Evolutionary conservation across 1,284 basidiomycete genomes (phyloP).

Genomic region (Tilletia caries): DNA sequence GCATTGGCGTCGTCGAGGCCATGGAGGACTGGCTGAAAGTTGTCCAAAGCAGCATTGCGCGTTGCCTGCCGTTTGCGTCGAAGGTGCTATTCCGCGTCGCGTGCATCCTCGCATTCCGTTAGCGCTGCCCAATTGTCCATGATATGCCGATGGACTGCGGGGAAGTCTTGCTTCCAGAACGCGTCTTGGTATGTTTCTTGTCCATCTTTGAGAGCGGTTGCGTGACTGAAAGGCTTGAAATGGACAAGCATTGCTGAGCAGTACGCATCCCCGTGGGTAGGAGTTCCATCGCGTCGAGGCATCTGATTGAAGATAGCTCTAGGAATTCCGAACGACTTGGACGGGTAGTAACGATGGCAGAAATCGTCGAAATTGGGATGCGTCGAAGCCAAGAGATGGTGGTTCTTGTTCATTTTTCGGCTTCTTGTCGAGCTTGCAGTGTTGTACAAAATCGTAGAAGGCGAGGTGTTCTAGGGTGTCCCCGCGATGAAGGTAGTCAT

Average conservation of each 20-base stretch:
- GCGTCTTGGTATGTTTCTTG: background rate
- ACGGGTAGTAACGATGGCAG: too few species aligned
- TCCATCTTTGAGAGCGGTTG: background rate
- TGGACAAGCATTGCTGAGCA: background rate
- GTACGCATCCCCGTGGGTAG: background rate
- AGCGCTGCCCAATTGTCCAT: background rate
- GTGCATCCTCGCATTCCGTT: background rate
- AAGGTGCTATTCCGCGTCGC: background rate
- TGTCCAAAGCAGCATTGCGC: too few species aligned
- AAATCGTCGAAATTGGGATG: background rate
- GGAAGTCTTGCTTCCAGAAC: background rate
- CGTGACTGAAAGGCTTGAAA: background rate
- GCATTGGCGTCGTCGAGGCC: too few species aligned
- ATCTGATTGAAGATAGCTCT: background rate
- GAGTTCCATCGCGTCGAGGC: background rate
- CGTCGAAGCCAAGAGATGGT: background rate
- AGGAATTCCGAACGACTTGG: background rate
- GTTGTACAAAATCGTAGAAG: background rate
- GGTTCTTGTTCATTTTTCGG: background rate
- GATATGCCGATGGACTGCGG: background rate
- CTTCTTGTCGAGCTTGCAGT: background rate
- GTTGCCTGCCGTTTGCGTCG: background rate
- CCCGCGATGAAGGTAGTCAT: background rate
- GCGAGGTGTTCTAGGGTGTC: background rate
- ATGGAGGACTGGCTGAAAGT: background rate